A percentile compares a stretch with the other conserved stretches of the same genome.
Conservation (phyloP, 352 stramenopile genomes). For the Globisporangium cylindrosporum region DNA sequence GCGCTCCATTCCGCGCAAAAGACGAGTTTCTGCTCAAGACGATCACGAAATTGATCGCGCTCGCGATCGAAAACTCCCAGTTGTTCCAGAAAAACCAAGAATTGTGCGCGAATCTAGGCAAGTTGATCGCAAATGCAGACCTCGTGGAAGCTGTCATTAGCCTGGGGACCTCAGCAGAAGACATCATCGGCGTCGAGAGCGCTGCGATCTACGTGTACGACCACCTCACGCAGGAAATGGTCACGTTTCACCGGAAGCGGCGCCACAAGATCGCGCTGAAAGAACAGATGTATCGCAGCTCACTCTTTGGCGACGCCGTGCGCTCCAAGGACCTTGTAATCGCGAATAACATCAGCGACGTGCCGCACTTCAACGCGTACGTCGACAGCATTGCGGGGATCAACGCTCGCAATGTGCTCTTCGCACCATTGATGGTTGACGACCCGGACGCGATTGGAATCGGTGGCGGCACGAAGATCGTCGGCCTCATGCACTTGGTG, state of each 20-base stretch:
- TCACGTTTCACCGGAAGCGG: conserved; percentile 72
- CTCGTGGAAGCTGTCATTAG: conserved; percentile 56
- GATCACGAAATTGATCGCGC: conserved; percentile 73
- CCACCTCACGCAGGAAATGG: conserved; percentile 37
- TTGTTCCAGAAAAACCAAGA: conserved; percentile 80
- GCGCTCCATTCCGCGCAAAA: conserved; percentile 70
- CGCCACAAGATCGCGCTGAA: conserved; percentile 56
- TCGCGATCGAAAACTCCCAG: conserved; percentile 80
- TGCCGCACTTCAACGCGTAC: conserved; percentile 53
- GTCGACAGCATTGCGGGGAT: conserved; percentile 63
- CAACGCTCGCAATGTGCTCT: conserved; percentile 52
- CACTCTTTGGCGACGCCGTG: conserved; percentile 53
- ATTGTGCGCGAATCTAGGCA: conserved; percentile 57
- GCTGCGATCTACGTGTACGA: conserved; percentile 66
- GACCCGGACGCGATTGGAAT: conserved; percentile 28
- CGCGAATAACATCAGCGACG: conserved; percentile 47
- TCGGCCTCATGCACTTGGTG: conserved; percentile 66
- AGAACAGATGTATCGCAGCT: conserved; percentile 44
- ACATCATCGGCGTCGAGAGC: conserved; percentile 70
- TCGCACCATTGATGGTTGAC: conserved; percentile 58
- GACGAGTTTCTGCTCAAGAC: conserved; percentile 75
- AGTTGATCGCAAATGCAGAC: conserved; percentile 58
- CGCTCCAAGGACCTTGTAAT: conserved; percentile 49
- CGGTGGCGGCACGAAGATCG: conserved; percentile 35
- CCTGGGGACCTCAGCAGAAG: conserved; percentile 51